Percentiles rank a stretch among this genome's conserved stretches.
phyloP scores from a whole-genome alignment of 2,329 filamentous ascomycete species.

The Tolypocladium pustulatum region DNA sequence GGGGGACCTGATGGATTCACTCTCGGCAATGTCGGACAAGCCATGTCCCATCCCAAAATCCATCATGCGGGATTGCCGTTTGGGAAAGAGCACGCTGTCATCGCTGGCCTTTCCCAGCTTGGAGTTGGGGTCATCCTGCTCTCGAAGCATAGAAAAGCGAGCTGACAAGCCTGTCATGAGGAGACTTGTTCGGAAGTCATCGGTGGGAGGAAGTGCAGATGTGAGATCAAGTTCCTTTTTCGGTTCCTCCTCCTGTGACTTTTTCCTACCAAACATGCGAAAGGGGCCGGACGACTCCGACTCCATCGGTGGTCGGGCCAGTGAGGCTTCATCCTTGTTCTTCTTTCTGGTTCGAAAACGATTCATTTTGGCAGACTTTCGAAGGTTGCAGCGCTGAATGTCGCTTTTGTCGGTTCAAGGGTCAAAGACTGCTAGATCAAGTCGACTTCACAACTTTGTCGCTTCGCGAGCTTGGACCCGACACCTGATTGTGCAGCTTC shows the following conservation, averaged over 20 bases:
- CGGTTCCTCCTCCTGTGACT: constrained; percentile 41
- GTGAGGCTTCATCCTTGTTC: constrained; percentile 44
- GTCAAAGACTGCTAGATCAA: neutral
- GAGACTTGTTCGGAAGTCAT: constrained; percentile 91
- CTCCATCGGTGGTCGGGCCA: constrained; percentile 41
- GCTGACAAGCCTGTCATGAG: constrained; percentile 92
- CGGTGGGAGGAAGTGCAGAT: constrained; percentile 63
- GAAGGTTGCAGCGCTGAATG: neutral
- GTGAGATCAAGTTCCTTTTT: constrained; percentile 64
- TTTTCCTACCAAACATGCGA: constrained; percentile 46
- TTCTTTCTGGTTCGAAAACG: constrained; percentile 67
- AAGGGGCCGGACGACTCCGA: constrained; percentile 43
- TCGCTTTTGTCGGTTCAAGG: too few relatives aligned
- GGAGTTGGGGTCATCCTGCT: constrained; percentile 85
- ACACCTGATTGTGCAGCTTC: neutral
- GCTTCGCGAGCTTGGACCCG: neutral
- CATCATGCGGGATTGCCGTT: constrained; percentile 66
- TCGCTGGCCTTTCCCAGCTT: constrained; percentile 91
- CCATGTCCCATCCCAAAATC: constrained; percentile 53
- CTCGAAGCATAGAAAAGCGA: constrained; percentile 90
- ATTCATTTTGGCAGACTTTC: constrained; percentile 41
- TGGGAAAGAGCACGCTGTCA: constrained; percentile 80
- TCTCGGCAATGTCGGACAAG: constrained; percentile 81
- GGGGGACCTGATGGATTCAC: constrained; percentile 64
- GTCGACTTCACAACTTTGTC: neutral